Evolutionary conservation across 169 alveolate genomes (phyloP), one percentile per base, ranked within the genome.

Genomic region (Toxoplasma gondii): DNA sequence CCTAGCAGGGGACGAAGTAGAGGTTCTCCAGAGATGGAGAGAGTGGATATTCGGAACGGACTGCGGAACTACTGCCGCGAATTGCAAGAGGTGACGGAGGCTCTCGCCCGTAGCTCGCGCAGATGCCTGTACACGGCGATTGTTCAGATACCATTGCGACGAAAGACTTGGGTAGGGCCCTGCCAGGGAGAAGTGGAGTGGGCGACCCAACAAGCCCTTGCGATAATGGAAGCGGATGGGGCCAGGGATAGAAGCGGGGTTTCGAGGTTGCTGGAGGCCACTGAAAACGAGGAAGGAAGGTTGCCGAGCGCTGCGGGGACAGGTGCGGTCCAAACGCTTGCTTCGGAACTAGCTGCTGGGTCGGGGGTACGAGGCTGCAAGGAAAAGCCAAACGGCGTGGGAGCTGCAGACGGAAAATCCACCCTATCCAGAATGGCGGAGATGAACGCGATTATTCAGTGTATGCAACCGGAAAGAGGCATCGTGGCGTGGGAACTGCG

Each of bases 161-260:
- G 43, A n/a, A 78, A 78, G n/a, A 17, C 86, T 7, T 78, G 39
- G 86, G 1, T n/a, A n/a, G 86, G 49, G 39, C 86, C 86, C 27
- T 78, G 86, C 45, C 86, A 38, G n/a, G 86, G 86, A 9, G 86
- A 78, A 78, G 45, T 78, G 86, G 86, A 78, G n/a, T 78, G 86
- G 86, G 45, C 45, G 22, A 78, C 86, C 16, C 44, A 78, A 31
- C 86, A 78, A 45, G 86, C 86, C 39, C 19, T 78, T 10, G 86
- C 86, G 16, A 78, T 78, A 45, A 1, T 78, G 45, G 43, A 9
- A 16, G 86, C 86, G 1, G 86, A 78, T 78, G 10, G 7, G 39
- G 86, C 39, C 5, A 78, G 86, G 4, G 24, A 27, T 64, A 4
- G 12, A 49, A 49, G 58, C 4, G 58, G 12, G 58, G 58, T 49